Evolutionary conservation across 208 protist species (phyloP).

Genomic region (Angomonas ambiguus): DNA sequence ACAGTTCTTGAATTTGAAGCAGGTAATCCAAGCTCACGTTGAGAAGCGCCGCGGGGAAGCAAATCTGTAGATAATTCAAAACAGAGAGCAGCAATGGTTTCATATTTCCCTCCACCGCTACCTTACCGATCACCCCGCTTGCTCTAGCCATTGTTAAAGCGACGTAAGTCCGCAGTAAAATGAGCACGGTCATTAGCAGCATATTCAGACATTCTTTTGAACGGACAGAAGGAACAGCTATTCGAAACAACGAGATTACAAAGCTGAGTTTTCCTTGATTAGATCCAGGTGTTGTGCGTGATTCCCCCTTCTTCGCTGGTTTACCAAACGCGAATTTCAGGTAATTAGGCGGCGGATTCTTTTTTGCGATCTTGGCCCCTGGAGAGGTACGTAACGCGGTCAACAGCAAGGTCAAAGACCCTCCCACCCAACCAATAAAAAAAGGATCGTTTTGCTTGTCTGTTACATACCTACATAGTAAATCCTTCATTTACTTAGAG

Average conservation of each 20-base stretch:
- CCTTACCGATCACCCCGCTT: constrained; percentile 23
- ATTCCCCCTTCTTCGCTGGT: not conserved
- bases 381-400: constrained; percentile 23
- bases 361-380: constrained; percentile 1
- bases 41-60: constrained; percentile 40
- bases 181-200: constrained; percentile 25
- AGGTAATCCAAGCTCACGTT: constrained; percentile 58
- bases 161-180: constrained; percentile 40
- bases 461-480: constrained; percentile 28
- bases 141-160: constrained; percentile 33
- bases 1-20: constrained; percentile 41
- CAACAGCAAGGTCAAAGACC: constrained; percentile 21
- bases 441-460: constrained; percentile 22
- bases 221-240: constrained; percentile 37
- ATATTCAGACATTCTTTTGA: constrained; percentile 36
- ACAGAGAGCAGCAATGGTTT: constrained; percentile 20
- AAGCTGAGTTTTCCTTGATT: constrained; percentile 1
- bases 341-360: constrained; percentile 8
- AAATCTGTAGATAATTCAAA: constrained; percentile 28
- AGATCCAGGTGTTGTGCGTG: not conserved
- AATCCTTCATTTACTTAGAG: constrained; percentile 19
- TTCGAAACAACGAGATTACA: constrained; percentile 32
- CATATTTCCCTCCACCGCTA: constrained; percentile 32
- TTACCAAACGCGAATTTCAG: not conserved
- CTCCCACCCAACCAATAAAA: constrained; percentile 28